These are phyloP conservation scores for Lentinula boryana DNA, from an alignment of 768 basidiomycete genomes.

Conservation along the genomic window DNA sequence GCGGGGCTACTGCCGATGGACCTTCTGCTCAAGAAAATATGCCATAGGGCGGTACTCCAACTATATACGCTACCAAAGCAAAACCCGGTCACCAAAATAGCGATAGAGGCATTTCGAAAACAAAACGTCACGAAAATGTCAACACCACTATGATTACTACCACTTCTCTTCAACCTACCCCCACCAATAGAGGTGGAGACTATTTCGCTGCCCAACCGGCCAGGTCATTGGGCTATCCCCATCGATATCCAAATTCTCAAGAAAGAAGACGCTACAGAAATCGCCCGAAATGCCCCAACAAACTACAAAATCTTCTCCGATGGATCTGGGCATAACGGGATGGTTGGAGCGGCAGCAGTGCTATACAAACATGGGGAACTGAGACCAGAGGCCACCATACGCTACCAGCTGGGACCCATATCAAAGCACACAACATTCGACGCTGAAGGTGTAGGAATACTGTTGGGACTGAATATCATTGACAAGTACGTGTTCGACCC, in stretches of 20 bases:
- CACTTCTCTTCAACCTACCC: background rate
- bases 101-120: background rate
- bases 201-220: background rate
- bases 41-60: too few relatives aligned
- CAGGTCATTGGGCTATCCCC: background rate
- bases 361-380: background rate
- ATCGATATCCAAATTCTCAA: background rate
- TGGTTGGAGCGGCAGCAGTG: conserved; percentile 1
- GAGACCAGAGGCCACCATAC: background rate
- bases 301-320: conserved; percentile 8
- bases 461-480: background rate
- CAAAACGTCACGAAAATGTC: background rate
- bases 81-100: background rate
- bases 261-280: background rate
- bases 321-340: conserved; percentile 8
- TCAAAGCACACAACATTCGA: background rate
- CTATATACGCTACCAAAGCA: conserved; percentile 8
- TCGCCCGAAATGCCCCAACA: background rate
- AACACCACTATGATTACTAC: conserved; percentile 11
- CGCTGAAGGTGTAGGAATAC: background rate
- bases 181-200: background rate
- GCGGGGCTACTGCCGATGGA: conserved; percentile 5
- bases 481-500: background rate
- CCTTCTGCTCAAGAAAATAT: too few relatives aligned
- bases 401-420: background rate